Evolutionary conservation across 768 basidiomycete genomes (phyloP).

Genomic region (Amanita thiersii): DNA sequence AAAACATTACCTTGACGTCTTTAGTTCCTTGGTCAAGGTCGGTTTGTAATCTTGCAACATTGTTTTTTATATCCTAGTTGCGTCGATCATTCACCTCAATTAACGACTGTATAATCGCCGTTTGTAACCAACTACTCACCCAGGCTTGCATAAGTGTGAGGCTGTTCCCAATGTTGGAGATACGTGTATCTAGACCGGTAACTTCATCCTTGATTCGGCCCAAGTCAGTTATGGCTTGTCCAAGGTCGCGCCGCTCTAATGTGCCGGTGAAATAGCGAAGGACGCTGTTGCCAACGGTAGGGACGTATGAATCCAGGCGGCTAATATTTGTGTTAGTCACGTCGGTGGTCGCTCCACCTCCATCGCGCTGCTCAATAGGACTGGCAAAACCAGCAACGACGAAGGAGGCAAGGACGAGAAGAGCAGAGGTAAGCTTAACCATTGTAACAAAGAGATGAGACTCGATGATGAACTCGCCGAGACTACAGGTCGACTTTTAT

Average conservation of each 20-base stretch:
- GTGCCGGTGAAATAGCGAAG: background rate
- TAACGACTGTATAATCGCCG: background rate
- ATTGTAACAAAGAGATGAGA: background rate
- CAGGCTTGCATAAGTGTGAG: background rate
- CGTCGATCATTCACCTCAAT: background rate
- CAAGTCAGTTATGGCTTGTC: background rate
- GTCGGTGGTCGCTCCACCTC: too few relatives aligned
- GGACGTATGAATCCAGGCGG: too few relatives aligned
- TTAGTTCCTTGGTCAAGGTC: background rate
- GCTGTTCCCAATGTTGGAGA: background rate
- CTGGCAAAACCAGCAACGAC: background rate
- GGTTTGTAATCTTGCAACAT: background rate
- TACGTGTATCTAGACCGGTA: background rate
- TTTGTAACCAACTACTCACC: background rate
- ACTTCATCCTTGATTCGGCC: background rate
- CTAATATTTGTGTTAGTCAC: too few relatives aligned
- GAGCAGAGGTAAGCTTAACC: slow-evolving; percentile 6
- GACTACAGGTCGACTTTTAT: too few relatives aligned
- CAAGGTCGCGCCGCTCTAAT: slow-evolving; percentile 2
- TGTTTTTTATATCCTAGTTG: background rate
- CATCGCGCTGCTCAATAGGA: slow-evolving; percentile 3
- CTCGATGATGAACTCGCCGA: too few relatives aligned
- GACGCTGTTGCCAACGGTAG: background rate
- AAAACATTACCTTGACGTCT: background rate
- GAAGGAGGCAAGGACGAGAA: slow-evolving; percentile 1